These are phyloP conservation scores for Myriosclerotinia curreyana DNA, from an alignment of 2,329 filamentous ascomycete species.

Conservation along the genomic window DNA sequence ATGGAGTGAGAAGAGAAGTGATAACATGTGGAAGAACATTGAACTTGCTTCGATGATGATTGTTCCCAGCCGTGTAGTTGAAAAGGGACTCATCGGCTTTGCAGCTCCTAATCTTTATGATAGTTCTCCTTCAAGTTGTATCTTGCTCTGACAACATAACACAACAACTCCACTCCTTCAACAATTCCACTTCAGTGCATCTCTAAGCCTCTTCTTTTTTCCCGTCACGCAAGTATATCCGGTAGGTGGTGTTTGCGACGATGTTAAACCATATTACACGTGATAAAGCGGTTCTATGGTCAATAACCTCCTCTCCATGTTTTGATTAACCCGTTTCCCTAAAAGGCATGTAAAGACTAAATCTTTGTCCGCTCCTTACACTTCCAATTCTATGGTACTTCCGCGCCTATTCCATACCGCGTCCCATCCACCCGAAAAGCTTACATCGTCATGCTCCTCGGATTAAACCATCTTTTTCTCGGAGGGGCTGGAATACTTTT, in stretches of 20 bases:
- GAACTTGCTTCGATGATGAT: background rate
- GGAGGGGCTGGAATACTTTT: background rate
- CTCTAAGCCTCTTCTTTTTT: background rate
- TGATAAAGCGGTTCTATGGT: background rate
- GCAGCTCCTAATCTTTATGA: background rate
- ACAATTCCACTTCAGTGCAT: background rate
- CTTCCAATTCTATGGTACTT: background rate
- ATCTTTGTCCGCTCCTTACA: background rate
- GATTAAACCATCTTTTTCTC: background rate
- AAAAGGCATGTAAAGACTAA: background rate
- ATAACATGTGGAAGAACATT: background rate
- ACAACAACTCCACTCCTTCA: background rate
- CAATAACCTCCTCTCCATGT: background rate
- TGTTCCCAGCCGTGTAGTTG: background rate
- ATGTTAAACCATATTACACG: background rate
- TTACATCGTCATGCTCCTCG: background rate
- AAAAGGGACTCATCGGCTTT: background rate
- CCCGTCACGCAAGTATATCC: background rate
- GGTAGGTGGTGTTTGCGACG: background rate
- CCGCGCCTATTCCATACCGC: background rate
- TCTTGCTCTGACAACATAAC: background rate
- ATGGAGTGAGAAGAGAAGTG: background rate
- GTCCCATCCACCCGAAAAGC: background rate
- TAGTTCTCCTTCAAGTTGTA: background rate
- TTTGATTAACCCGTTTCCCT: background rate